Base-by-base conservation (phyloP, 257 asterid genomes). In the Catharanthus roseus region DNA sequence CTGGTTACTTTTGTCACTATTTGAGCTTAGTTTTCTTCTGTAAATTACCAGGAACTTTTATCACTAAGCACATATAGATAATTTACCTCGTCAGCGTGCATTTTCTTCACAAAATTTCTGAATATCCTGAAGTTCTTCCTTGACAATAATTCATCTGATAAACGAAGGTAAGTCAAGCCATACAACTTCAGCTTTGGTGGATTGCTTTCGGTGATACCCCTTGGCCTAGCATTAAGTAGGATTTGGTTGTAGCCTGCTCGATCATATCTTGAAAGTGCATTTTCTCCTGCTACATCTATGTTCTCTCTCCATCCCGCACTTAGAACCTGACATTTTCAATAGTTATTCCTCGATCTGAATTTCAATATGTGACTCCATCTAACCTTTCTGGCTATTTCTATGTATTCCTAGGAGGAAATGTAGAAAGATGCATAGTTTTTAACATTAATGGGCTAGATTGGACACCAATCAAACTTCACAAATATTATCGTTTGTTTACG, bases 171-270 rank as follows among this genome's bases (percentile, higher is more conserved):
- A 41, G 81, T 74, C 19, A 74, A 58, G 38, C 77, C 86, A 33
- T 76, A 73, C 79, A 82, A 64, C 74, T 77, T 82, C 38, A 60
- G 44, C 42, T 79, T 71, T 53, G 65, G 78, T 47, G 67, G 65
- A 23, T 65, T 65, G 21, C 56, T 63, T 55, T 69, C 23, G 67
- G 65, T 65, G 72, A 68, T 39, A 33, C 82, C 84, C 53, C 69
- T 79, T 68, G 86, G 86, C 75, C 86, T 79, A 8, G 77, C 83
- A 71, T 82, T 79, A n/a, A 79, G 68, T 11, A 82, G 82, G 41
- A 82, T 82, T 79, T 82, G 84, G 75, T 77, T 72, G 74, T 79
- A 79, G 26, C 75, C 82, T 26, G 71, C 71, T 24, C 84, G 75
- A 49, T 82, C 86, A 68, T 78, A 82, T 73, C 82, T 79, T 45